These are phyloP conservation scores for Theobroma grandiflorum DNA, from an alignment of 441 rosid genomes.

Conservation along the genomic window DNA sequence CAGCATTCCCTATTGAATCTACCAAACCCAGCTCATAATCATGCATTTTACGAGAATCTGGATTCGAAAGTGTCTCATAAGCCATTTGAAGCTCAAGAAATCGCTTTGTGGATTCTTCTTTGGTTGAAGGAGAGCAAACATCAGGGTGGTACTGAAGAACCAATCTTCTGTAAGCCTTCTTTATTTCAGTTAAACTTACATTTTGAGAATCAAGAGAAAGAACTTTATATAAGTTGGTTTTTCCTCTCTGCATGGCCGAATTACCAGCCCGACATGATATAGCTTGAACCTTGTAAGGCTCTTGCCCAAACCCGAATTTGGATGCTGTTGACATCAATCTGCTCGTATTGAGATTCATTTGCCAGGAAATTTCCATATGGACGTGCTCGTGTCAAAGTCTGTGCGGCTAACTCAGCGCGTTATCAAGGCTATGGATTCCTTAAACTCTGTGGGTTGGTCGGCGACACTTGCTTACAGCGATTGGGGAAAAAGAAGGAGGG, in stretches of 20 bases:
- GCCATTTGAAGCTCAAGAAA: constrained; percentile 56
- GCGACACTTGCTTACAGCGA: no score
- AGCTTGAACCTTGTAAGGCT: background rate
- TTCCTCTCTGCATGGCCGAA: background rate
- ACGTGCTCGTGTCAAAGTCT: background rate
- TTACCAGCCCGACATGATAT: constrained; percentile 6
- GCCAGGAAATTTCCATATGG: background rate
- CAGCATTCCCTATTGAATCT: constrained; percentile 13
- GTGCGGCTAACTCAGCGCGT: no score
- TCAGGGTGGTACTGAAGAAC: constrained; percentile 56
- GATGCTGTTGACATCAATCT: background rate
- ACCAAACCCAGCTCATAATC: constrained; percentile 43
- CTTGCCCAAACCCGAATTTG: constrained; percentile 22
- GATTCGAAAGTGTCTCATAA: constrained; percentile 57
- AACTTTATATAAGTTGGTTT: constrained; percentile 43
- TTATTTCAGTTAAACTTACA: constrained; percentile 50
- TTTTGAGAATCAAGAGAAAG: constrained; percentile 45
- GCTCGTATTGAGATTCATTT: background rate
- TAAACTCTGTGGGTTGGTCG: no score
- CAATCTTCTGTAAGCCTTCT: constrained; percentile 59
- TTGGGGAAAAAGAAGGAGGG: background rate
- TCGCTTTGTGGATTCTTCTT: constrained; percentile 47
- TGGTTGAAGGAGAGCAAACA: constrained; percentile 45
- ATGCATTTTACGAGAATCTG: constrained; percentile 39
- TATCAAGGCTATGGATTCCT: no score